phyloP scores from a whole-genome alignment of 1,284 basidiomycete species.

The Amylostereum chailletii region DNA sequence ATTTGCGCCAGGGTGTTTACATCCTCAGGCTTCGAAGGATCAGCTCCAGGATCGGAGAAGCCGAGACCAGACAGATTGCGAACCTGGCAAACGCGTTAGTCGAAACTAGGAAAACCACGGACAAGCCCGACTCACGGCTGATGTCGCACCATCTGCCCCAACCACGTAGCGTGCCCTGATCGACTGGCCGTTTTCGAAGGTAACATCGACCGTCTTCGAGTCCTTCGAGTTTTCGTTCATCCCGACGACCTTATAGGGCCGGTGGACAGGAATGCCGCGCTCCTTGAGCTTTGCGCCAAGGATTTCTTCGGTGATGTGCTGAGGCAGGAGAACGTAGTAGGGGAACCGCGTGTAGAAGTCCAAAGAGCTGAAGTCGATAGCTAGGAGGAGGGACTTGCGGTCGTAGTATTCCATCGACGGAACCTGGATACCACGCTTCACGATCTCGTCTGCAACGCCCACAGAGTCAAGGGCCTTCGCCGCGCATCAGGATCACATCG shows the following conservation, averaged over 20 bases:
- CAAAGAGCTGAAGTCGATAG: conserved; percentile 23
- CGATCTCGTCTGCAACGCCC: conserved; percentile 31
- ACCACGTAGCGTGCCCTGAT: conserved; percentile 40
- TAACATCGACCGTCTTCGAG: conserved; percentile 26
- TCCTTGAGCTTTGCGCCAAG: conserved; percentile 27
- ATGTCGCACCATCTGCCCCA: conserved; percentile 49
- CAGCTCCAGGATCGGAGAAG: conserved; percentile 20
- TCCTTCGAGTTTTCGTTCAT: conserved; percentile 14
- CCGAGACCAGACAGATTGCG: conserved; percentile 18
- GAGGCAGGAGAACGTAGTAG: conserved; percentile 35
- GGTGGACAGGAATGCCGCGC: conserved; percentile 23
- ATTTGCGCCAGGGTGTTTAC: conserved; percentile 16
- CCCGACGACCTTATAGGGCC: conserved; percentile 27
- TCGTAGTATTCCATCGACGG: conserved; percentile 21
- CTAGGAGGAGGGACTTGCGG: conserved; percentile 20
- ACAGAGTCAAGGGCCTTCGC: conserved; percentile 37
- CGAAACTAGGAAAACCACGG: not conserved
- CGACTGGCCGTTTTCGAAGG: conserved; percentile 40
- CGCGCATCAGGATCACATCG: not conserved
- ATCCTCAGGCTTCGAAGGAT: conserved; percentile 5
- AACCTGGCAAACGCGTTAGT: conserved; percentile 12
- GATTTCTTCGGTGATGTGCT: conserved; percentile 36
- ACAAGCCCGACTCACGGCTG: conserved; percentile 28
- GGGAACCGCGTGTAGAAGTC: conserved; percentile 35
- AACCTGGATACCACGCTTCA: conserved; percentile 29